These are phyloP conservation scores for Ramicandelaber brevisporus DNA, from an alignment of 192 early-diverging fungal genomes.

Conservation along the genomic window DNA sequence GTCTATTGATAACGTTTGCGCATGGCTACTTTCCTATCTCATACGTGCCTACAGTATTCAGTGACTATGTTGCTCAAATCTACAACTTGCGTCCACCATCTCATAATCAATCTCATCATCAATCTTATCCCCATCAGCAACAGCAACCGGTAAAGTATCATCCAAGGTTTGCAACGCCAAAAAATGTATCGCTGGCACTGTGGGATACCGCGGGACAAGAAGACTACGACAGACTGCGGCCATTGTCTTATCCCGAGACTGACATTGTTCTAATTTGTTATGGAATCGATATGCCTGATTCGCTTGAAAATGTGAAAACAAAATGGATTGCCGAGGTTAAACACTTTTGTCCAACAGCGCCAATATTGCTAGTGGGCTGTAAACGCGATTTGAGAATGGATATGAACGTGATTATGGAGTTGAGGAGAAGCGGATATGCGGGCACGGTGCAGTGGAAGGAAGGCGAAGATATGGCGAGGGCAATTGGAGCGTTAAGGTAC, in stretches of 20 bases:
- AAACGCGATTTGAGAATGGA: constrained; percentile 8
- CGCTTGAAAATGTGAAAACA: constrained; percentile 46
- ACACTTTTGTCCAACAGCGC: constrained; percentile 5
- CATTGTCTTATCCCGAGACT: constrained; percentile 68
- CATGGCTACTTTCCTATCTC: constrained; percentile 54
- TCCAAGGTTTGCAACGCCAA: too few species aligned
- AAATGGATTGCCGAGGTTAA: constrained; percentile 13
- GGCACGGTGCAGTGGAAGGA: constrained; percentile 8
- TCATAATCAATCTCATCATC: too few species aligned
- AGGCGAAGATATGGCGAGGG: constrained; percentile 25
- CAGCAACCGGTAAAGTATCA: constrained; percentile 59
- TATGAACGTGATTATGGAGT: constrained; percentile 1
- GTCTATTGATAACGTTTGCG: constrained; percentile 49
- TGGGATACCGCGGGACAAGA: constrained; percentile 89
- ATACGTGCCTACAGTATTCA: constrained; percentile 65
- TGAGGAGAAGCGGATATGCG: constrained; percentile 5
- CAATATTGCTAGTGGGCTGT: constrained; percentile 8
- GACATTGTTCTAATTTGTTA: constrained; percentile 76
- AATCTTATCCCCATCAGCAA: too few species aligned
- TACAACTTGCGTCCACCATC: too few species aligned
- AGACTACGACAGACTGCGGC: constrained; percentile 70
- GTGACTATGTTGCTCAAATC: constrained; percentile 70
- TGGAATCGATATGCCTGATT: constrained; percentile 46
- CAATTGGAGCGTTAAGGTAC: constrained; percentile 41
- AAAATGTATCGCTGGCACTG: constrained; percentile 52